phyloP scores from a whole-genome alignment of 2,329 filamentous ascomycete genomes.

The Epichloe sylvatica region DNA sequence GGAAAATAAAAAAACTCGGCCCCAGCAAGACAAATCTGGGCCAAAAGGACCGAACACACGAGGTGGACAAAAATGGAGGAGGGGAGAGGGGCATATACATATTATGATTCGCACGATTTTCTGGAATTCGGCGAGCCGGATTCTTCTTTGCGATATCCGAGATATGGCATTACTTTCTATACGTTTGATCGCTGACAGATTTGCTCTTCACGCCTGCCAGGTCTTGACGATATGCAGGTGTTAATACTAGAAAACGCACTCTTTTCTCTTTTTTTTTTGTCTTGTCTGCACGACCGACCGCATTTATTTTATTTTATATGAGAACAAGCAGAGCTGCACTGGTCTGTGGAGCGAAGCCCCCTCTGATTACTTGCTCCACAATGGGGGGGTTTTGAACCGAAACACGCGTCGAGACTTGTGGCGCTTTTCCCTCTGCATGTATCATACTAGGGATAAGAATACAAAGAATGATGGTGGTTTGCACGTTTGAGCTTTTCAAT shows the following conservation, averaged over 20 bases:
- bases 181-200: not conserved
- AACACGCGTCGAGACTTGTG: too few species aligned
- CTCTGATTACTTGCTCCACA: not conserved
- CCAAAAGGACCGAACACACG: too few species aligned
- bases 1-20: too few species aligned
- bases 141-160: not conserved
- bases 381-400: too few species aligned
- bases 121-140: not conserved
- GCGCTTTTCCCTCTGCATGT: not conserved
- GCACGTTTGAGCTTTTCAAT: too few species aligned
- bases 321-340: not conserved
- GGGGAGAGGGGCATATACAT: not conserved
- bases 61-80: too few species aligned
- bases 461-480: not conserved
- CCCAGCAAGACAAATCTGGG: too few species aligned
- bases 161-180: not conserved
- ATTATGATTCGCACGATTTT: conserved; percentile 1
- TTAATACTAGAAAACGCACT: not conserved
- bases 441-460: not conserved
- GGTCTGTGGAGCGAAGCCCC: not conserved
- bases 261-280: not conserved
- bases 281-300: not conserved
- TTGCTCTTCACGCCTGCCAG: not conserved
- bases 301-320: not conserved
- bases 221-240: not conserved